Evolutionary conservation across 2,329 filamentous ascomycete species (phyloP).

Genomic region (Cryphonectria nitschkei): DNA sequence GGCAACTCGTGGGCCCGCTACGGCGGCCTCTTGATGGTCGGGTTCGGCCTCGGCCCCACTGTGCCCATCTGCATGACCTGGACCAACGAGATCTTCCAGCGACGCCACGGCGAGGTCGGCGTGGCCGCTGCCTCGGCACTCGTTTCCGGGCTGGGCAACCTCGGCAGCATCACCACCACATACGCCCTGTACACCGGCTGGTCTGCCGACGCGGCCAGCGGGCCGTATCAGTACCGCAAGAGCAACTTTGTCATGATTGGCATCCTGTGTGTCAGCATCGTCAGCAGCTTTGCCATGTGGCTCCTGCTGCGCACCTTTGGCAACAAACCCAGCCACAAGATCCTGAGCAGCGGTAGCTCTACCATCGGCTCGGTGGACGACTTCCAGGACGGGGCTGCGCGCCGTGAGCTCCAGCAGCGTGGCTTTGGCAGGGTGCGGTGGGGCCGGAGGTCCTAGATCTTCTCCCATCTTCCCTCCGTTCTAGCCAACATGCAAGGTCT

Average conservation of each 20-base stretch:
- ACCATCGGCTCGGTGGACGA: constrained; percentile 46
- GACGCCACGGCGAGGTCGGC: constrained; percentile 85
- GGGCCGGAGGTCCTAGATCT: constrained; percentile 33
- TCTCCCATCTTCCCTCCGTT: not conserved
- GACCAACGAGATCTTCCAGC: constrained; percentile 89
- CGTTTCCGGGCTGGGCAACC: constrained; percentile 84
- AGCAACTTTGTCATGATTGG: constrained; percentile 90
- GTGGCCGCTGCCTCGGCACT: constrained; percentile 85
- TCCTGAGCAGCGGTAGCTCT: constrained; percentile 42
- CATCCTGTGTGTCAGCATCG: constrained; percentile 77
- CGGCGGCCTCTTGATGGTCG: constrained; percentile 85
- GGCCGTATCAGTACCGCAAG: constrained; percentile 73
- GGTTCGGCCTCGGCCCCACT: constrained; percentile 87
- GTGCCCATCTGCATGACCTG: constrained; percentile 94
- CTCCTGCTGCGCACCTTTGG: constrained; percentile 64
- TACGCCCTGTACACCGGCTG: constrained; percentile 90
- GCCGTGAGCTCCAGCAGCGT: constrained; percentile 60
- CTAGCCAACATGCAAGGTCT: constrained; percentile 23
- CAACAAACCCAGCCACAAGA: constrained; percentile 54
- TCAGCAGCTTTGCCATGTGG: constrained; percentile 72
- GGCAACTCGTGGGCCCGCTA: constrained; percentile 80
- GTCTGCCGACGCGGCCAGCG: constrained; percentile 72
- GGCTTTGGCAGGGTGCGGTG: constrained; percentile 53
- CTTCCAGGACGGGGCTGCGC: constrained; percentile 64
- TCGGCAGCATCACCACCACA: constrained; percentile 84